Percentiles rank a stretch among this genome's conserved stretches.
Conservation (phyloP, 2,329 filamentous ascomycete genomes). For the Elsinoe batatas region DNA sequence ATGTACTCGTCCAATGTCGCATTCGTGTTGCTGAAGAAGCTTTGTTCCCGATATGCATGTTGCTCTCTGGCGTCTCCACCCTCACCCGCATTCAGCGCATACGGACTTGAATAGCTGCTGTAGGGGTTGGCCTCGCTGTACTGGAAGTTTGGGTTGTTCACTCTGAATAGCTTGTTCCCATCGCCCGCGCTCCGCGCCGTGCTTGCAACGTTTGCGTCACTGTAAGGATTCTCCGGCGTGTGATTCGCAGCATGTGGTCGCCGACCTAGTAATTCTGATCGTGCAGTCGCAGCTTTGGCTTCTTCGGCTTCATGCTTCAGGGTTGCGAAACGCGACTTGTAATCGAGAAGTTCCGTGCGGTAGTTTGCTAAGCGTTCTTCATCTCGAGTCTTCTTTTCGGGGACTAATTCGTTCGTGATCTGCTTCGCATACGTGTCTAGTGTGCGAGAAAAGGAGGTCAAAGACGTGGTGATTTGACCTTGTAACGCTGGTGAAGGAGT, state of each 20-base stretch:
- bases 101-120: slow-evolving; percentile 27
- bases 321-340: slow-evolving; percentile 64
- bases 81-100: slow-evolving; percentile 20
- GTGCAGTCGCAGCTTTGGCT: slow-evolving; percentile 33
- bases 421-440: slow-evolving; percentile 85
- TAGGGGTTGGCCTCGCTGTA: slow-evolving; percentile 32
- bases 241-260: slow-evolving; percentile 62
- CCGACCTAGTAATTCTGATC: slow-evolving; percentile 74
- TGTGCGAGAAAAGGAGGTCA: slow-evolving; percentile 76
- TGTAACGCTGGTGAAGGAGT: slow-evolving; percentile 54
- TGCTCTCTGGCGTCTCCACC: slow-evolving; percentile 47
- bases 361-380: slow-evolving; percentile 78
- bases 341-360: slow-evolving; percentile 69
- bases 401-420: slow-evolving; percentile 78
- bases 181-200: slow-evolving; percentile 21
- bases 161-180: slow-evolving; percentile 29
- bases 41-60: slow-evolving; percentile 81
- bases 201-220: slow-evolving; percentile 41
- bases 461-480: slow-evolving; percentile 65
- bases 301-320: slow-evolving; percentile 73
- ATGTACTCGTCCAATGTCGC: slow-evolving; percentile 87
- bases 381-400: slow-evolving; percentile 86
- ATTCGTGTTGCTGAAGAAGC: slow-evolving; percentile 74
- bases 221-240: slow-evolving; percentile 88
- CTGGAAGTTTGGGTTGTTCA: slow-evolving; percentile 27